A percentile compares a stretch with the other conserved stretches of the same genome.
Conservation (phyloP, 2,329 filamentous ascomycete species). For the Venturia nashicola region DNA sequence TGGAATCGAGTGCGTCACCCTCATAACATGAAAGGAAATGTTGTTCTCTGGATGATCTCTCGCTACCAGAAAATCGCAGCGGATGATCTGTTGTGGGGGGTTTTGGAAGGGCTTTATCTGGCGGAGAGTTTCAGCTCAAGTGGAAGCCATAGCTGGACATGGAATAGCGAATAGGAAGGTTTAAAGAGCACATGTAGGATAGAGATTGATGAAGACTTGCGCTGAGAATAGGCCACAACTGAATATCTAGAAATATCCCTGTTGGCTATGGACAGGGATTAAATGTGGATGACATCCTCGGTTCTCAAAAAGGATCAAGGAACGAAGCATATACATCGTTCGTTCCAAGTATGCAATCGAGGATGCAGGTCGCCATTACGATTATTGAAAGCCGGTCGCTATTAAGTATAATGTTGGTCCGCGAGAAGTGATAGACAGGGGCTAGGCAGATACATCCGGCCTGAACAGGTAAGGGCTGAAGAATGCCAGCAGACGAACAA, state of each 20-base stretch:
- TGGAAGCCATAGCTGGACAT: not conserved
- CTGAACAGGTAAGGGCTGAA: not conserved
- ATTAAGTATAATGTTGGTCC: not conserved
- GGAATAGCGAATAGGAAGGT: not conserved
- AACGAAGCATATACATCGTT: not conserved
- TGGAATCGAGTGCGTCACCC: not conserved
- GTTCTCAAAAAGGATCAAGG: not conserved
- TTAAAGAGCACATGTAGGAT: not conserved
- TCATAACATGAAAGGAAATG: too few relatives aligned
- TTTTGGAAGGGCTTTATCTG: not conserved
- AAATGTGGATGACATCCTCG: not conserved
- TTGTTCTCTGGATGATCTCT: too few relatives aligned
- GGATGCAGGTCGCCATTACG: not conserved
- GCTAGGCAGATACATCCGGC: not conserved
- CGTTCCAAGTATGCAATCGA: not conserved
- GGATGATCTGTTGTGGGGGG: not conserved
- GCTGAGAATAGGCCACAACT: not conserved
- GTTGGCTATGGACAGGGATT: not conserved
- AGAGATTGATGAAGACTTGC: not conserved
- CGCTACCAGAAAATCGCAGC: not conserved
- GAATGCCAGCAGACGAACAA: not conserved
- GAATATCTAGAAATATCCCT: not conserved
- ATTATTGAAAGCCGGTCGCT: too few relatives aligned
- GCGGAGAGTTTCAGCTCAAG: not conserved
- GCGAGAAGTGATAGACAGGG: not conserved